These are phyloP conservation scores for Ganoderma meredithae DNA, from an alignment of 1,284 basidiomycete genomes.

Conservation along the genomic window DNA sequence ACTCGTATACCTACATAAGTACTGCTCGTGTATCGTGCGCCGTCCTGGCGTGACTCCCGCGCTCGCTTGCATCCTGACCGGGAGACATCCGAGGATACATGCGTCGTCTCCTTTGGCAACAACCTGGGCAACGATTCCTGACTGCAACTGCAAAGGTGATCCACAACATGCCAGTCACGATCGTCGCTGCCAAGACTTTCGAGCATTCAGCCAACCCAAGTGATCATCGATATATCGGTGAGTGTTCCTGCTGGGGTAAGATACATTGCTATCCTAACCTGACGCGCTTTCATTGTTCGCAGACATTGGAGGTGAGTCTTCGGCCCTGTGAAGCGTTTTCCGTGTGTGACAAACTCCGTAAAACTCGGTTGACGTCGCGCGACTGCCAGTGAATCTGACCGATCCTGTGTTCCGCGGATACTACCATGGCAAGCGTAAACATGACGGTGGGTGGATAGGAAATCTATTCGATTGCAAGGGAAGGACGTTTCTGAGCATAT, in stretches of 20 bases:
- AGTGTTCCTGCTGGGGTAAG: neutral
- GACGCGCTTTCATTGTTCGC: neutral
- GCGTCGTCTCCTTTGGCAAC: neutral
- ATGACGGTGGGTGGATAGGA: slow-evolving; percentile 50
- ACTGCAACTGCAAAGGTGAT: neutral
- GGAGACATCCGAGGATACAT: neutral
- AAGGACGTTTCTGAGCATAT: neutral
- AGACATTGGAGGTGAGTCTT: slow-evolving; percentile 55
- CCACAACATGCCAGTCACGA: slow-evolving; percentile 40
- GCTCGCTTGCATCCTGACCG: neutral
- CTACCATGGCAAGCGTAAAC: slow-evolving; percentile 60
- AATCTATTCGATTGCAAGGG: neutral
- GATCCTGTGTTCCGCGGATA: slow-evolving; percentile 68
- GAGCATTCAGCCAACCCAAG: slow-evolving; percentile 28
- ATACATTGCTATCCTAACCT: neutral
- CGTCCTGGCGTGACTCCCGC: neutral
- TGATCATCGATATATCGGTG: slow-evolving; percentile 49
- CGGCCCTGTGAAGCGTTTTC: neutral
- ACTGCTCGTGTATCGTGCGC: no score
- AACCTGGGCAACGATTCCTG: neutral
- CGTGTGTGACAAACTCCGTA: neutral
- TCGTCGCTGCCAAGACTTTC: slow-evolving; percentile 36
- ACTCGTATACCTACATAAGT: no score
- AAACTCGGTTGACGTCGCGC: neutral
- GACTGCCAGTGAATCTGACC: slow-evolving; percentile 60